Percentiles rank a stretch among this genome's conserved stretches.
Evolutionary conservation across 2,329 filamentous ascomycete genomes (phyloP).

Genomic region (Colletotrichum graminicola): DNA sequence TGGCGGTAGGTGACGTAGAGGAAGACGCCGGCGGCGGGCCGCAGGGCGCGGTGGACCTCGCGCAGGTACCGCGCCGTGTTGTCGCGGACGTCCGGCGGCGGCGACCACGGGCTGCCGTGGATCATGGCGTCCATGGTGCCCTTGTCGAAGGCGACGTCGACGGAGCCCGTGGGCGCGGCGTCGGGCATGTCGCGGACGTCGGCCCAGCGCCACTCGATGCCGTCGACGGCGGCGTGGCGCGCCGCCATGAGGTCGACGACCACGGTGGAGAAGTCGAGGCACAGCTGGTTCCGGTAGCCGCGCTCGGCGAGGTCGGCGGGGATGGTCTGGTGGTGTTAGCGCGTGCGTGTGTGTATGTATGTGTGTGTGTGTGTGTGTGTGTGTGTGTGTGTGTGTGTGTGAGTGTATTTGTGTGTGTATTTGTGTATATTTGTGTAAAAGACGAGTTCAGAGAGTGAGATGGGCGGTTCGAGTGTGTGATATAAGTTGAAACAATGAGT

Average conservation of each 20-base stretch:
- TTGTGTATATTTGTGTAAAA: constrained; percentile 3
- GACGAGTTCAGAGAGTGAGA: not conserved
- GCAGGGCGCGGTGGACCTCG: constrained; percentile 64
- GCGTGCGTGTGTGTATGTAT: not conserved
- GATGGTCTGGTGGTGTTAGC: constrained; percentile 56
- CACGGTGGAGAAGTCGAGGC: constrained; percentile 68
- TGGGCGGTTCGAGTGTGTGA: not conserved
- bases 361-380: not conserved
- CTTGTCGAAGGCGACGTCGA: constrained; percentile 71
- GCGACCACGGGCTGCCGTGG: constrained; percentile 65
- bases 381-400: not conserved
- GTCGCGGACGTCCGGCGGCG: constrained; percentile 60
- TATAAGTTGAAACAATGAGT: not conserved
- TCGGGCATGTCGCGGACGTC: constrained; percentile 64
- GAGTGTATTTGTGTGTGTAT: no score
- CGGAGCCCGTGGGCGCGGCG: constrained; percentile 52
- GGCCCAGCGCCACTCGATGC: constrained; percentile 62
- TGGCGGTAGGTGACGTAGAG: constrained; percentile 67
- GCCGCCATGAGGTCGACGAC: constrained; percentile 65
- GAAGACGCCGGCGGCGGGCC: constrained; percentile 61
- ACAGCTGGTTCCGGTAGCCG: constrained; percentile 66
- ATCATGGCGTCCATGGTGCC: constrained; percentile 69
- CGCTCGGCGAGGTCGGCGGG: constrained; percentile 60
- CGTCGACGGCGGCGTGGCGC: constrained; percentile 53
- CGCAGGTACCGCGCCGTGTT: constrained; percentile 63